A percentile compares a stretch with the other conserved stretches of the same genome.
Conservation (phyloP, 306 rosid species). For the Herpetospermum pedunculosum region DNA sequence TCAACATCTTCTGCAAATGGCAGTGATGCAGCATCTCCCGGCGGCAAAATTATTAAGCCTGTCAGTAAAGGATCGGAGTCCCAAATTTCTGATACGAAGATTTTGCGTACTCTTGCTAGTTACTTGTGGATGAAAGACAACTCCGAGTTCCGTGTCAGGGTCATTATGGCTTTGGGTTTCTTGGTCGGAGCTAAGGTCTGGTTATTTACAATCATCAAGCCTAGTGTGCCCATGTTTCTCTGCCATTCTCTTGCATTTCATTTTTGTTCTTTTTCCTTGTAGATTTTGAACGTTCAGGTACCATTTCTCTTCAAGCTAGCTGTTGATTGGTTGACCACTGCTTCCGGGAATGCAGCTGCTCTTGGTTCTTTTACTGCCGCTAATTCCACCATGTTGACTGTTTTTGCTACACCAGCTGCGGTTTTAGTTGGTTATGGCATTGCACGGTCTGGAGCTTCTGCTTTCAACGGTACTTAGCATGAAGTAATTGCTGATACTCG, state of each 20-base stretch:
- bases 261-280: slow-evolving; percentile 13
- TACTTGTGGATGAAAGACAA: slow-evolving; percentile 94
- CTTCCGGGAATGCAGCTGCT: slow-evolving; percentile 48
- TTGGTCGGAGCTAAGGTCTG: slow-evolving; percentile 89
- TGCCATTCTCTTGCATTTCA: not conserved
- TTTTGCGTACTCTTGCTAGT: slow-evolving; percentile 70
- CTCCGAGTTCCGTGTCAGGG: slow-evolving; percentile 61
- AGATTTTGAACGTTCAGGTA: slow-evolving; percentile 95
- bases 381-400: slow-evolving; percentile 40
- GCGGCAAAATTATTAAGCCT: slow-evolving; percentile 11
- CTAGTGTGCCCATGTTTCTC: not conserved
- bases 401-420: slow-evolving; percentile 80
- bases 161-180: slow-evolving; percentile 66
- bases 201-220: not conserved
- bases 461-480: slow-evolving; percentile 77
- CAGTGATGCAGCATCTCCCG: slow-evolving; percentile 8
- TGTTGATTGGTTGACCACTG: slow-evolving; percentile 75
- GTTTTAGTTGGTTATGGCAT: slow-evolving; percentile 89
- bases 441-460: slow-evolving; percentile 80
- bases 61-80: slow-evolving; percentile 17
- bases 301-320: slow-evolving; percentile 96
- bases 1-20: slow-evolving; percentile 23
- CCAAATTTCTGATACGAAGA: slow-evolving; percentile 35
- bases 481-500: slow-evolving; percentile 41
- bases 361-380: slow-evolving; percentile 51